Conservation (phyloP, 169 alveolate genomes). For the Plasmodium vinckei region DNA sequence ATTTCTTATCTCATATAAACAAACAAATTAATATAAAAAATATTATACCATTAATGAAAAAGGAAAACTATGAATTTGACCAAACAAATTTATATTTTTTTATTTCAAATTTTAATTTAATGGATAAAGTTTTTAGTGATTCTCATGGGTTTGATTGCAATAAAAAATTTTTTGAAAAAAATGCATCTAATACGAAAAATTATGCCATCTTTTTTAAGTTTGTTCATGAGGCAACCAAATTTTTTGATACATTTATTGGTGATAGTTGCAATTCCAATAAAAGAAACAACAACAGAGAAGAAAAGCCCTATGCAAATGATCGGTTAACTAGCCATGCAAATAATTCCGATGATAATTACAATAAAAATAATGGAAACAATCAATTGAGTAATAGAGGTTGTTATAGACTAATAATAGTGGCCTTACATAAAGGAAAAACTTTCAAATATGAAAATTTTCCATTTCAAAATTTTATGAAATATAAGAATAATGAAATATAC, state of each 20-base stretch:
- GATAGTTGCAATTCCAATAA: not conserved
- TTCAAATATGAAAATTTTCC: constrained; percentile 33
- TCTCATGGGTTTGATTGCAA: constrained; percentile 70
- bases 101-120: constrained; percentile 33
- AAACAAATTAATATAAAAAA: constrained; percentile 57
- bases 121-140: constrained; percentile 71
- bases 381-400: not conserved
- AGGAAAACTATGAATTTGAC: constrained; percentile 40
- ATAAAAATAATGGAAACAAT: too few relatives aligned
- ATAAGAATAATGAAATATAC: constrained; percentile 19
- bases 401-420: constrained; percentile 62
- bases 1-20: constrained; percentile 28
- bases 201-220: constrained; percentile 57
- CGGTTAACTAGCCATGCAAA: not conserved
- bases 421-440: constrained; percentile 66
- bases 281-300: not conserved
- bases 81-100: constrained; percentile 51
- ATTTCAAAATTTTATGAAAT: constrained; percentile 23
- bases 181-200: constrained; percentile 29
- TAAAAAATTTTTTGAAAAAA: constrained; percentile 22
- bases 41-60: constrained; percentile 57
- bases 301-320: not conserved
- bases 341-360: not conserved
- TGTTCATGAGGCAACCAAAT: constrained; percentile 41
- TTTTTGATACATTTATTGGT: constrained; percentile 41